Percentiles rank a stretch among this genome's conserved stretches.
Evolutionary conservation across 495 filamentous ascomycete genomes (phyloP).

Genomic region (Thermothielavioides terrestris): DNA sequence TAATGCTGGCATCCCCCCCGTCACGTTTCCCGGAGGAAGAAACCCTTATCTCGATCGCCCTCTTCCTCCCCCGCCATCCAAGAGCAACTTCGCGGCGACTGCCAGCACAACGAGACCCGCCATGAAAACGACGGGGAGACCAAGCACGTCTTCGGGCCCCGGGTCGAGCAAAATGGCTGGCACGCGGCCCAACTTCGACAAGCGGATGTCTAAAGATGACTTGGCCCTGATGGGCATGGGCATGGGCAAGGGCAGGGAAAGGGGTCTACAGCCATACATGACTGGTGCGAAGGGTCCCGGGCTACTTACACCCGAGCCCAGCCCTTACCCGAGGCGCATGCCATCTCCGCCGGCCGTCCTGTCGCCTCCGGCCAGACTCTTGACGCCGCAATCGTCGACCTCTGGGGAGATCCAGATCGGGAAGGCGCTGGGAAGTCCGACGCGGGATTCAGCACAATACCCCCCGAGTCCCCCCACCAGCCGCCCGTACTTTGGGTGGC

Average conservation of each 20-base stretch:
- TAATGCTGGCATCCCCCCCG: slow-evolving; percentile 27
- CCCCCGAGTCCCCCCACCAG: slow-evolving; percentile 4
- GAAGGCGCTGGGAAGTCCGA: slow-evolving; percentile 52
- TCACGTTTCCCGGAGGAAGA: slow-evolving; percentile 22
- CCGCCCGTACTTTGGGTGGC: slow-evolving; percentile 14
- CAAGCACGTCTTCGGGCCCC: slow-evolving; percentile 35
- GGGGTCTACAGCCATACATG: slow-evolving; percentile 17
- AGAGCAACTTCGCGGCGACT: slow-evolving; percentile 13
- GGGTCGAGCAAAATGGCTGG: slow-evolving; percentile 9
- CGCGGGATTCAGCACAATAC: background rate
- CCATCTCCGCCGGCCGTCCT: slow-evolving; percentile 17
- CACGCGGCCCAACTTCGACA: slow-evolving; percentile 25
- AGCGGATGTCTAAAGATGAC: slow-evolving; percentile 42
- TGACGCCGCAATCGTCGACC: slow-evolving; percentile 34
- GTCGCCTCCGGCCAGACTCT: slow-evolving; percentile 22
- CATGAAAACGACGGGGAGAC: slow-evolving; percentile 34
- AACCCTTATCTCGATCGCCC: slow-evolving; percentile 32
- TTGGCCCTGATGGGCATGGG: slow-evolving; percentile 29
- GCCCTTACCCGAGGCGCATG: slow-evolving; percentile 20
- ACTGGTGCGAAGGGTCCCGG: slow-evolving; percentile 20
- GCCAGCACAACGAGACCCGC: slow-evolving; percentile 16
- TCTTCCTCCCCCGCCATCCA: slow-evolving; percentile 28
- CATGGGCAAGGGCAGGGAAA: slow-evolving; percentile 14
- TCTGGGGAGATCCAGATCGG: slow-evolving; percentile 40
- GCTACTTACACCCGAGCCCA: slow-evolving; percentile 37